Evolutionary conservation across 1,284 basidiomycete species (phyloP).

Genomic region (Papiliotrema laurentii): DNA sequence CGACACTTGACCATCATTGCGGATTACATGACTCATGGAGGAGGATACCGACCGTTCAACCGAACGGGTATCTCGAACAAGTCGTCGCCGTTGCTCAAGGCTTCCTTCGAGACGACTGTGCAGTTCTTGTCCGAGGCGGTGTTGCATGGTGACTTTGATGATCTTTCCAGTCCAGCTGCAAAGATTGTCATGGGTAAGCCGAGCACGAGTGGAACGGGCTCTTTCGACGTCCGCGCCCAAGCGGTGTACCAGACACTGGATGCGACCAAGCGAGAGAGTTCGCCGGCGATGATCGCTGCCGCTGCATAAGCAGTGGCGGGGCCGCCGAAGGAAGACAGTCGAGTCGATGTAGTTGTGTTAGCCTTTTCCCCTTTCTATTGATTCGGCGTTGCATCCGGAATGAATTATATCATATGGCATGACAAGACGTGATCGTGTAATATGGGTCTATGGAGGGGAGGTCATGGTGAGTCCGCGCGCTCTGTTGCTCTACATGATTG

Average conservation of each 20-base stretch:
- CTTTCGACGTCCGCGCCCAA: constrained; percentile 62
- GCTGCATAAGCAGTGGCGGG: not conserved
- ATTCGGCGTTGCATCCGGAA: too few species aligned
- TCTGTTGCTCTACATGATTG: constrained; percentile 34
- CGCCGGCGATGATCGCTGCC: not conserved
- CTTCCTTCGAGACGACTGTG: constrained; percentile 96
- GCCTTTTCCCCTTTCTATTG: too few species aligned
- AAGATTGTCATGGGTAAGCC: constrained; percentile 88
- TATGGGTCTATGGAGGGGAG: too few species aligned
- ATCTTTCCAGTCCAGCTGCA: constrained; percentile 72
- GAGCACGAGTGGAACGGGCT: constrained; percentile 77
- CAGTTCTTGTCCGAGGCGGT: constrained; percentile 92
- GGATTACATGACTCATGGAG: constrained; percentile 99
- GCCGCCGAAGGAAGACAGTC: too few species aligned
- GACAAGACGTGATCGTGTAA: too few species aligned
- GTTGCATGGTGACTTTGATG: constrained; percentile 90
- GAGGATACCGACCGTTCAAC: constrained; percentile 97
- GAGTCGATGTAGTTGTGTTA: too few species aligned
- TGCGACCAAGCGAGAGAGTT: too few species aligned
- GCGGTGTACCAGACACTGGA: too few species aligned
- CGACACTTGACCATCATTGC: constrained; percentile 96
- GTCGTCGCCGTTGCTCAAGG: constrained; percentile 90
- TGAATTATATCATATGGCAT: too few species aligned
- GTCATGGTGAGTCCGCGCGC: too few species aligned
- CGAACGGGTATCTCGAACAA: constrained; percentile 88